These are phyloP conservation scores for Rubia tinctorum DNA, from an alignment of 305 asterid species.

Conservation along the genomic window DNA sequence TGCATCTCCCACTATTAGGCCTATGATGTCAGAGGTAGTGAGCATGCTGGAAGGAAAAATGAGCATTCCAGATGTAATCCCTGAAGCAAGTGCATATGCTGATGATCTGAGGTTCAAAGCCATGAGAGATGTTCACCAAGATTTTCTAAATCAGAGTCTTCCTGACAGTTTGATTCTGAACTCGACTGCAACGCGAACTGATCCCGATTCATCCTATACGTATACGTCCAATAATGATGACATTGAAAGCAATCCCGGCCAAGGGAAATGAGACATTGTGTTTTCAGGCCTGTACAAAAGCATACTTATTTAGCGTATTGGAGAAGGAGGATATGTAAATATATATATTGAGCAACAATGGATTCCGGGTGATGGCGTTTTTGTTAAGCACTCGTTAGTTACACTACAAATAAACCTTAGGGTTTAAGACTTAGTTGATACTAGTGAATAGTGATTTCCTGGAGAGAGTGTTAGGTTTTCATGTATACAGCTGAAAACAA, in stretches of 20 bases:
- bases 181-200: conserved; percentile 34
- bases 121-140: conserved; percentile 65
- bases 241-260: conserved; percentile 23
- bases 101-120: conserved; percentile 77
- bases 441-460: no score
- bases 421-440: no score
- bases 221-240: conserved; percentile 35
- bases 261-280: not conserved
- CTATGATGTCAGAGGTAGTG: conserved; percentile 78
- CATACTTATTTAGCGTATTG: not conserved
- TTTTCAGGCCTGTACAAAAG: not conserved
- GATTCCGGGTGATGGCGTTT: not conserved
- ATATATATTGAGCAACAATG: not conserved
- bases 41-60: conserved; percentile 75
- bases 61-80: conserved; percentile 44
- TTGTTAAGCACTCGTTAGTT: no score
- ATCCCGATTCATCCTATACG: conserved; percentile 28
- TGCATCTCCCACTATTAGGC: conserved; percentile 73
- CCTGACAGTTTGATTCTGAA: conserved; percentile 29
- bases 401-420: no score
- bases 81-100: conserved; percentile 42
- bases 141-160: conserved; percentile 36
- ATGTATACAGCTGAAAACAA: no score
- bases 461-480: no score
- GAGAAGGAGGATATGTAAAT: not conserved